These are phyloP conservation scores for Trypanosoma mega DNA, from an alignment of 208 protist species.

Conservation along the genomic window DNA sequence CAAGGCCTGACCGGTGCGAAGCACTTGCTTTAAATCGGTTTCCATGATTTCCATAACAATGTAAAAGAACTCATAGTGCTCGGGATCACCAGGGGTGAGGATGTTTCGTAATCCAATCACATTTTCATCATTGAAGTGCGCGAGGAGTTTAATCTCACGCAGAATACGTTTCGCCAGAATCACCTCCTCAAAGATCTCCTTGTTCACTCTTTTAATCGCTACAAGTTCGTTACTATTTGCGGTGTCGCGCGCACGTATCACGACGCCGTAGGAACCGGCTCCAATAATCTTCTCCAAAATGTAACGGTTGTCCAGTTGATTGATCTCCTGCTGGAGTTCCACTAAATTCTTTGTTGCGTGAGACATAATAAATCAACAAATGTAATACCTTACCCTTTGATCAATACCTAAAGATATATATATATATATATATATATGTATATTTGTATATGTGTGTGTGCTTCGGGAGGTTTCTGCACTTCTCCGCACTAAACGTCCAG, in stretches of 20 bases:
- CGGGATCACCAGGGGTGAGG: slow-evolving; percentile 60
- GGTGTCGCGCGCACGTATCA: slow-evolving; percentile 80
- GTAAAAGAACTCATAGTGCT: slow-evolving; percentile 90
- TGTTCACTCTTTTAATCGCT: slow-evolving; percentile 95
- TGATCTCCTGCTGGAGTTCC: slow-evolving; percentile 84
- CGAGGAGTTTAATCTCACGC: slow-evolving; percentile 94
- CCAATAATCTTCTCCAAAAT: slow-evolving; percentile 89
- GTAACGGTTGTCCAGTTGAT: slow-evolving; percentile 81
- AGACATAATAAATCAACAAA: background rate
- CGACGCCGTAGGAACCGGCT: slow-evolving; percentile 89
- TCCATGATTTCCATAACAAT: slow-evolving; percentile 97
- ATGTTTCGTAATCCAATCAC: slow-evolving; percentile 90
- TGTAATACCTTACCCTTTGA: background rate
- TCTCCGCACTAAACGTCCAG: too few relatives aligned
- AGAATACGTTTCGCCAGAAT: slow-evolving; percentile 93
- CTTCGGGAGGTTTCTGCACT: too few relatives aligned
- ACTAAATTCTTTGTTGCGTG: slow-evolving; percentile 27
- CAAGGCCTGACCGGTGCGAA: slow-evolving; percentile 88
- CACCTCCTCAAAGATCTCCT: slow-evolving; percentile 93
- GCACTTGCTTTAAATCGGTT: slow-evolving; percentile 95
- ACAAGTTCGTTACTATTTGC: slow-evolving; percentile 72
- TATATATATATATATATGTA: slow-evolving; percentile 21
- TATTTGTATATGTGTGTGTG: too few relatives aligned
- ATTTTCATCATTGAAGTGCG: slow-evolving; percentile 91
- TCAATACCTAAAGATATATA: slow-evolving; percentile 7